phyloP scores from a whole-genome alignment of 176 grass and related monocot genomes.

The Cocos nucifera region DNA sequence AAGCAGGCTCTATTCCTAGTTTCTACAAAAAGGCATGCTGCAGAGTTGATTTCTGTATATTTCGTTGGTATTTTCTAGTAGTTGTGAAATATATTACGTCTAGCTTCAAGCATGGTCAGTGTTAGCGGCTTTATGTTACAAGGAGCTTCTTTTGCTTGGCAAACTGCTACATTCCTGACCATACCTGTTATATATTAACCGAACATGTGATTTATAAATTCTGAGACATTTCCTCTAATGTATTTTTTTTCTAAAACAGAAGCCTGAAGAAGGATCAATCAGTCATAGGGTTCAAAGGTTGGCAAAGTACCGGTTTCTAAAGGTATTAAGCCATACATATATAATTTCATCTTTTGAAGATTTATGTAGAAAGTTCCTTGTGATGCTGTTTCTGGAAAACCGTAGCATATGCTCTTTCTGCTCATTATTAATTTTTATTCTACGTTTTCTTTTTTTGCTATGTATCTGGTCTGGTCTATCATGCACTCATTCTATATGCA shows the following conservation, averaged over 20 bases:
- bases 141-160: background rate
- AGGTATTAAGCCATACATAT: constrained; percentile 33
- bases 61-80: background rate
- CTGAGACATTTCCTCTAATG: no score
- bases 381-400: background rate
- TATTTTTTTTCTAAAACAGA: constrained; percentile 28
- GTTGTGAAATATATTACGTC: background rate
- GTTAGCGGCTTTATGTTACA: no score
- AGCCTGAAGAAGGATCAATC: constrained; percentile 97
- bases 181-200: no score
- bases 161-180: background rate
- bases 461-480: no score
- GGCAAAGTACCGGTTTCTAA: constrained; percentile 93
- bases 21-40: constrained; percentile 89
- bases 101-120: no score
- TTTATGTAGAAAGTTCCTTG: background rate
- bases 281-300: constrained; percentile 93
- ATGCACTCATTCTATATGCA: no score
- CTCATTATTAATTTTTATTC: constrained; percentile 6
- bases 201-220: no score
- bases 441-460: background rate
- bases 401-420: no score
- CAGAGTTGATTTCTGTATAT: background rate
- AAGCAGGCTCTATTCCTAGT: constrained; percentile 96
- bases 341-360: background rate